Evolutionary conservation across 768 basidiomycete genomes (phyloP).

Genomic region (Termitomyces sp.): DNA sequence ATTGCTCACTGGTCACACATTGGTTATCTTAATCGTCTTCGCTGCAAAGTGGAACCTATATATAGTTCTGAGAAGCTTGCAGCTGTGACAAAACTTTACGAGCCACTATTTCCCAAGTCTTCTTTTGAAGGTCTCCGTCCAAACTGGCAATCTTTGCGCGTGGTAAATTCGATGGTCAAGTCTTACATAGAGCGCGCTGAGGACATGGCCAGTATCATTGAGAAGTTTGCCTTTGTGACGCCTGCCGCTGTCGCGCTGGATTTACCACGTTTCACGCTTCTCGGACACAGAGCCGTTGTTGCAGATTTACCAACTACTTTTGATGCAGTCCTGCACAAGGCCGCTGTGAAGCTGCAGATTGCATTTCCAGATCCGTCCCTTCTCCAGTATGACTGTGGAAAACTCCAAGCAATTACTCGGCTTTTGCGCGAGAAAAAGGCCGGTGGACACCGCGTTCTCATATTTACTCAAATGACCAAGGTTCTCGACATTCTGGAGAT

Average conservation of each 20-base stretch:
- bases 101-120: constrained; percentile 48
- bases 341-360: constrained; percentile 82
- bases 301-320: constrained; percentile 38
- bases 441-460: constrained; percentile 84
- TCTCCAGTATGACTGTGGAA: constrained; percentile 94
- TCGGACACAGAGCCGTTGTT: constrained; percentile 29
- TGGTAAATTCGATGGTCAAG: constrained; percentile 46
- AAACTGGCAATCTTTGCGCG: constrained; percentile 38
- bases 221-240: constrained; percentile 76
- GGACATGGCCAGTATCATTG: constrained; percentile 46
- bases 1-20: constrained; percentile 66
- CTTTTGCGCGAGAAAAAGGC: constrained; percentile 81
- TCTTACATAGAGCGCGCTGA: constrained; percentile 59
- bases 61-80: constrained; percentile 43
- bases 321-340: constrained; percentile 64
- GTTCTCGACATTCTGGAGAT: constrained; percentile 92
- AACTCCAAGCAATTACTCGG: constrained; percentile 78
- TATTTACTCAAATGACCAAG: constrained; percentile 97
- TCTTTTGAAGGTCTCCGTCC: constrained; percentile 29
- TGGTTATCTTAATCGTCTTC: constrained; percentile 66
- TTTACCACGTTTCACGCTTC: constrained; percentile 57
- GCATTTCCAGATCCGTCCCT: constrained; percentile 89
- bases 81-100: constrained; percentile 29
- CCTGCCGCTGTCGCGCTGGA: constrained; percentile 75
- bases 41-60: constrained; percentile 50